These are phyloP conservation scores for Bruguiera parviflora DNA, from an alignment of 345 rosid genomes.

Conservation along the genomic window DNA sequence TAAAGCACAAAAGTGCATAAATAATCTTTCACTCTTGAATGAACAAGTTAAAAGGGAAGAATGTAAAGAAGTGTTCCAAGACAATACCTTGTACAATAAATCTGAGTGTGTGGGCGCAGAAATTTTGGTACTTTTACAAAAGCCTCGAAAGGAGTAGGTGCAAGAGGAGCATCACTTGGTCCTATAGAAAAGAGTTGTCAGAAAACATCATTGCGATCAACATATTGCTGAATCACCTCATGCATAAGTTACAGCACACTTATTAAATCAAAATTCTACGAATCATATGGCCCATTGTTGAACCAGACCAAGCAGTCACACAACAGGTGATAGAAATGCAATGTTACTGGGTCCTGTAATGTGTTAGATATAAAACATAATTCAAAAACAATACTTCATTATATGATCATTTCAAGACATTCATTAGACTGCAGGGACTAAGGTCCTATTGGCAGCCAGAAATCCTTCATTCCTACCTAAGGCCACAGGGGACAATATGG, in stretches of 20 bases:
- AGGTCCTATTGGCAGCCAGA: too few species aligned
- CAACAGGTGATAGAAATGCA: too few species aligned
- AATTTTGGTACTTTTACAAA: slow-evolving; percentile 95
- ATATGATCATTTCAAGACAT: too few species aligned
- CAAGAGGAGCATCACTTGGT: slow-evolving; percentile 90
- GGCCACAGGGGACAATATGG: too few species aligned
- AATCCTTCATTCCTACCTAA: too few species aligned
- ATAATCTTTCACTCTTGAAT: background rate
- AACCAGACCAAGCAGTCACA: too few species aligned
- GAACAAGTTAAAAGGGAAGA: background rate
- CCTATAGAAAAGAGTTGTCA: slow-evolving; percentile 40
- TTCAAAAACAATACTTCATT: too few species aligned
- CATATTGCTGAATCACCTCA: slow-evolving; percentile 5
- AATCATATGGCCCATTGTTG: too few species aligned
- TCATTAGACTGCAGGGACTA: too few species aligned
- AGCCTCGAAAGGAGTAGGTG: slow-evolving; percentile 81
- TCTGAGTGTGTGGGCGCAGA: slow-evolving; percentile 85
- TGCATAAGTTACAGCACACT: background rate
- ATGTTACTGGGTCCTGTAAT: too few species aligned
- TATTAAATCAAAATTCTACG: too few species aligned
- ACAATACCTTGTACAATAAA: slow-evolving; percentile 87
- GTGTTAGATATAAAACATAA: too few species aligned
- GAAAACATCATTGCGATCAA: slow-evolving; percentile 9
- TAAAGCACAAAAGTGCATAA: background rate
- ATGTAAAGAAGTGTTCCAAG: slow-evolving; percentile 1